Conservation (phyloP, 192 early-diverging fungal genomes). For the Mortierella alpina region DNA sequence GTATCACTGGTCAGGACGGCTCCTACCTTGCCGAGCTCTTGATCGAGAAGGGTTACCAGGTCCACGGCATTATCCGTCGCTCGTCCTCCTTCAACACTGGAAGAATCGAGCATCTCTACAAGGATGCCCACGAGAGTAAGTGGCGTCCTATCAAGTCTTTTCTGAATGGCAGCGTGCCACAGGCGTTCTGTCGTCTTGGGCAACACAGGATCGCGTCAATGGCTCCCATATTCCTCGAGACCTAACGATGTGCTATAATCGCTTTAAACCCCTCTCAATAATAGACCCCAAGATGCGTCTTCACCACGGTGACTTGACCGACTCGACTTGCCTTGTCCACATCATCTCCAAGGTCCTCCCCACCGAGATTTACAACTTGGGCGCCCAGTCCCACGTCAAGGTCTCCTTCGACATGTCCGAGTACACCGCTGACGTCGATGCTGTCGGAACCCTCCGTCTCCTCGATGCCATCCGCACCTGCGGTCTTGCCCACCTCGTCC, state of each 20-base stretch:
- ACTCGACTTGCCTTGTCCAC: conserved; percentile 81
- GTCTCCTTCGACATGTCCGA: conserved; percentile 84
- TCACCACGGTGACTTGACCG: conserved; percentile 85
- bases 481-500: conserved; percentile 71
- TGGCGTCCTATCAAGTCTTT: background rate
- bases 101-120: conserved; percentile 82
- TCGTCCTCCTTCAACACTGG: conserved; percentile 89
- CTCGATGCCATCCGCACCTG: conserved; percentile 85
- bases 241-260: background rate
- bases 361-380: conserved; percentile 83
- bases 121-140: conserved; percentile 75
- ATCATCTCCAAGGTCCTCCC: conserved; percentile 81
- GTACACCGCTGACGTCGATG: conserved; percentile 87
- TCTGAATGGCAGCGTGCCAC: background rate
- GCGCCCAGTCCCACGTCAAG: conserved; percentile 83
- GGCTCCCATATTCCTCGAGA: background rate
- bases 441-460: conserved; percentile 80
- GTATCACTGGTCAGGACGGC: conserved; percentile 86
- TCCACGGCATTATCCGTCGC: conserved; percentile 84
- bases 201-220: background rate
- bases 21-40: conserved; percentile 82
- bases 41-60: conserved; percentile 78
- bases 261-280: background rate
- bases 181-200: background rate
- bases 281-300: conserved; percentile 76